A percentile compares a stretch with the other conserved stretches of the same genome.
Evolutionary conservation across 2,329 filamentous ascomycete species (phyloP).

Genomic region (Fusarium denticulatum): DNA sequence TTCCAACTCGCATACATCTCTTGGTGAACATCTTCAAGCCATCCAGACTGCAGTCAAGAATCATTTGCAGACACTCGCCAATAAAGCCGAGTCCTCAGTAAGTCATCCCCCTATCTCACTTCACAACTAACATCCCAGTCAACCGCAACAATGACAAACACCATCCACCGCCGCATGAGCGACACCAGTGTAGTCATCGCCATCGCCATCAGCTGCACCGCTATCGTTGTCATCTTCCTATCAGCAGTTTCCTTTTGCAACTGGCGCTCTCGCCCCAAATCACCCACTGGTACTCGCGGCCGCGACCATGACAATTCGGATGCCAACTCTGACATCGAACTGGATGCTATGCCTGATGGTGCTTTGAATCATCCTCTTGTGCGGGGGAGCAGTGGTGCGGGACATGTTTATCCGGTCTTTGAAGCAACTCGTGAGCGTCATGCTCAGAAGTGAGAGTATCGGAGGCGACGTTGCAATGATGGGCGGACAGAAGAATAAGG

Average conservation of each 20-base stretch:
- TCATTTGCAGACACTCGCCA: too few species aligned
- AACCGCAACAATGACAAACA: neutral
- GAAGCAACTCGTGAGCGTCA: neutral
- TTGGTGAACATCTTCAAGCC: neutral
- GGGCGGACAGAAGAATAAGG: too few species aligned
- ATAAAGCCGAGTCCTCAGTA: neutral
- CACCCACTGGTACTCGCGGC: neutral
- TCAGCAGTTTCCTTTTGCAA: neutral
- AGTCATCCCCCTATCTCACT: neutral
- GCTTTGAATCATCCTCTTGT: neutral
- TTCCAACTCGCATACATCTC: neutral
- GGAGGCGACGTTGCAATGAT: too few species aligned
- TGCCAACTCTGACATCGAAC: neutral
- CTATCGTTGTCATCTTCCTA: neutral
- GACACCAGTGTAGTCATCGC: neutral
- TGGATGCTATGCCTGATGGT: neutral
- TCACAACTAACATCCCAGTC: conserved; percentile 3
- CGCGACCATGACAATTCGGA: neutral
- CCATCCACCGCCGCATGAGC: neutral
- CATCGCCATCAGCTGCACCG: neutral
- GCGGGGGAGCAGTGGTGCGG: neutral
- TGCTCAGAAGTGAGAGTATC: neutral
- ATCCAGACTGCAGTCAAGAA: neutral
- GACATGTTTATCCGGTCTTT: neutral
- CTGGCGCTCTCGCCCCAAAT: neutral